Percentiles rank a stretch among this genome's conserved stretches.
Evolutionary conservation across 768 basidiomycete species (phyloP).

Genomic region (Obba rivulosa): DNA sequence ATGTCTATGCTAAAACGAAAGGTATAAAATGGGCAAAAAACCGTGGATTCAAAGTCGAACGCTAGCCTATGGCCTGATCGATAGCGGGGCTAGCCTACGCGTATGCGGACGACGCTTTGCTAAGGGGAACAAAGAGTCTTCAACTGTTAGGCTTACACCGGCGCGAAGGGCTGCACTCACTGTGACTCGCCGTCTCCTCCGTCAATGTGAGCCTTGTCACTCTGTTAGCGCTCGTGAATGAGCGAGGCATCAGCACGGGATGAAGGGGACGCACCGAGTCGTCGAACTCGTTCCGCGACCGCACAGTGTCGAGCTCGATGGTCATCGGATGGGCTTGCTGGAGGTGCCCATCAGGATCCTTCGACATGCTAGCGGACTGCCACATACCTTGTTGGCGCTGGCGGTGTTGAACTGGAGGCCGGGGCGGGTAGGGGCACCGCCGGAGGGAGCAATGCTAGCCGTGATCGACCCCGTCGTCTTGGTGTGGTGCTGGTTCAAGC

Average conservation of each 20-base stretch:
- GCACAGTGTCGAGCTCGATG: slow-evolving; percentile 16
- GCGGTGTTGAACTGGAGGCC: slow-evolving; percentile 14
- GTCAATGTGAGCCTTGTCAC: slow-evolving; percentile 1
- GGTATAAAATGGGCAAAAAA: no score
- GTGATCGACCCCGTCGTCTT: slow-evolving; percentile 3
- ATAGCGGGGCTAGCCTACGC: no score
- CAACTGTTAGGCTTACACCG: no score
- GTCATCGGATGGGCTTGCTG: not conserved
- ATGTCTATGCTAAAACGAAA: no score
- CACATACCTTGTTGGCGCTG: slow-evolving; percentile 10
- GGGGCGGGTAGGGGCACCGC: slow-evolving; percentile 7
- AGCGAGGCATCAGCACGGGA: not conserved
- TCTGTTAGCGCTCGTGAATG: not conserved
- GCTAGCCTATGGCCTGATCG: no score
- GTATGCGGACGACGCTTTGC: no score
- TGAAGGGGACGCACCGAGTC: not conserved
- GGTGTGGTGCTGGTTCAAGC: slow-evolving; percentile 12
- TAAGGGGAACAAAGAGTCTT: no score
- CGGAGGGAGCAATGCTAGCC: not conserved
- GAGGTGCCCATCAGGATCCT: not conserved
- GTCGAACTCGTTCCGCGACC: slow-evolving; percentile 1
- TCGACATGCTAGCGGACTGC: not conserved
- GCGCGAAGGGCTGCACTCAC: not conserved
- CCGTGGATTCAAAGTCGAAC: no score
- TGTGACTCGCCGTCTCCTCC: not conserved